Evolutionary conservation across 148 eudicot genomes (phyloP).

Genomic region (Fallopia convolvulus): DNA sequence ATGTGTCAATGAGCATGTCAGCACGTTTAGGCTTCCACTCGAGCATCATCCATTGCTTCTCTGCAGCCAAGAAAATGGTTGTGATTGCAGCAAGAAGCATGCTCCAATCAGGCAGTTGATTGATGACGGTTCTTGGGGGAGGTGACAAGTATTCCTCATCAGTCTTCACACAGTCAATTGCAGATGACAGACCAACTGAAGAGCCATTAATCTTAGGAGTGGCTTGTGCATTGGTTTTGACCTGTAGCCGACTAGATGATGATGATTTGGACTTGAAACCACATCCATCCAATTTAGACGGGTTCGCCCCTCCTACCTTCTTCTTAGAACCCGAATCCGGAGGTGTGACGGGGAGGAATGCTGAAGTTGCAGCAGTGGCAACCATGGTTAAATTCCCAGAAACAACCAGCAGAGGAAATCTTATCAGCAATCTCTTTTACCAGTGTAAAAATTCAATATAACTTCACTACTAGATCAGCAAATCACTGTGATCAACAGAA

Average conservation of each 20-base stretch:
- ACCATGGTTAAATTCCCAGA: slow-evolving; percentile 42
- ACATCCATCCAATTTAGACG: slow-evolving; percentile 45
- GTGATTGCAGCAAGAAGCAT: slow-evolving; percentile 99
- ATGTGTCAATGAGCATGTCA: slow-evolving; percentile 69
- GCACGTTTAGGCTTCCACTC: slow-evolving; percentile 95
- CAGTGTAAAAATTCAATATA: not conserved
- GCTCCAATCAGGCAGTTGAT: slow-evolving; percentile 98
- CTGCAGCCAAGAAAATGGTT: slow-evolving; percentile 92
- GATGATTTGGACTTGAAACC: slow-evolving; percentile 48
- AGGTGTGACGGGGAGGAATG: slow-evolving; percentile 44
- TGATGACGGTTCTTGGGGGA: slow-evolving; percentile 77
- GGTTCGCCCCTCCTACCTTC: slow-evolving; percentile 21
- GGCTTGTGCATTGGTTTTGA: slow-evolving; percentile 78
- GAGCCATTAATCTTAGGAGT: slow-evolving; percentile 80
- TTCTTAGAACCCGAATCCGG: slow-evolving; percentile 44
- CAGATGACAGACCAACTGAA: slow-evolving; percentile 29
- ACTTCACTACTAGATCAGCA: not conserved
- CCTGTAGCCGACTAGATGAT: slow-evolving; percentile 41
- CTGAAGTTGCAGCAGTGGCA: slow-evolving; percentile 73
- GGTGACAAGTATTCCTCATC: slow-evolving; percentile 44
- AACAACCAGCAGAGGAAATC: not conserved
- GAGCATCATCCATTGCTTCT: slow-evolving; percentile 99
- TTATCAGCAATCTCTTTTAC: not conserved
- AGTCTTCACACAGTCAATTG: slow-evolving; percentile 41
- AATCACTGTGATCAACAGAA: not conserved